Evolutionary conservation across 2,329 filamentous ascomycete genomes (phyloP), one percentile per base, ranked within the genome.

Genomic region (Arthrobotrys megalospora): DNA sequence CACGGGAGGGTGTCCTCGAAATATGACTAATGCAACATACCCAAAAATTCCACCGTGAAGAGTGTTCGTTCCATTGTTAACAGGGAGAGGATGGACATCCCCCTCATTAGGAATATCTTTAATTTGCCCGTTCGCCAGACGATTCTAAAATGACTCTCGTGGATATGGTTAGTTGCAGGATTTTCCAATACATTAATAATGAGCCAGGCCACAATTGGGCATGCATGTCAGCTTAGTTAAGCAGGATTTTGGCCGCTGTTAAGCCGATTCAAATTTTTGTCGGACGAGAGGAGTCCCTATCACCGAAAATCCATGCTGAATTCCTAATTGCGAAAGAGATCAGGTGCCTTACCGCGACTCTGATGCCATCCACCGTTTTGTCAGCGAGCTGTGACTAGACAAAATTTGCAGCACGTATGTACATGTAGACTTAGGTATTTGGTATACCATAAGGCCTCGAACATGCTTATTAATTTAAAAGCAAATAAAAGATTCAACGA

Each of bases 1-100:
- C 52, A 45, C 36, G 36, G 16, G 47, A 36, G 36, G 48, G 32
- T 34, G 34, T 48, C 38, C 19, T 48, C n/a, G 2, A 7, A 41
- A 43, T 19, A 63, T 69, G 64, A 66, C 65, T 69, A 69, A 76
- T 65, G 24, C 12, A 65, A 76, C 87, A 87, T 64, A 86, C 81
- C 11, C 85, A 83, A 7, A 85, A 84, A 48, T 86, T 83, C 72
- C 85, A 55, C 92, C 92, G 84, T 94, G 92, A 68, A 94, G 85
- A 53, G 89, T 90, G 85, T 97, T 96, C 45, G 88, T 87, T 0
- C 90, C 91, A 83, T 97, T 90, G 85, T 97, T 97, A 76, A 89
- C 88, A 6, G 89, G 87, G 50, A 98, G 87, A 14, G 87, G 82
- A 84, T 96, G 66, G 21, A 60, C 41, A 28, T 77, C 73, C 21